Percentiles rank a stretch among this genome's conserved stretches.
Conservation (phyloP, 495 filamentous ascomycete genomes). For the Neurospora sp. region DNA sequence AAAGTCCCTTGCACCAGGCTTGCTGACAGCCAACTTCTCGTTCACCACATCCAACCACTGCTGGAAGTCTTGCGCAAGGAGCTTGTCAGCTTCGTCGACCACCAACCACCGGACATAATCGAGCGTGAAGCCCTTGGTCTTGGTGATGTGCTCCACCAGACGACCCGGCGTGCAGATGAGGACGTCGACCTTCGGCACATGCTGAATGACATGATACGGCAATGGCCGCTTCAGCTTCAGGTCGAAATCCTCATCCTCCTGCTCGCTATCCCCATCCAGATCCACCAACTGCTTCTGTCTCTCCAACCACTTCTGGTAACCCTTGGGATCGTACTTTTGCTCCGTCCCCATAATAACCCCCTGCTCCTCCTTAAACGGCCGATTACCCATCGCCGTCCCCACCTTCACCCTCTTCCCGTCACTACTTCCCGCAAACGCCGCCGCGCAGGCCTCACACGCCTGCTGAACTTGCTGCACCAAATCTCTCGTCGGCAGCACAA, state of each 20-base stretch:
- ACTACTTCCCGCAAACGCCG: conserved; percentile 28
- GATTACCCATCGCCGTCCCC: conserved; percentile 72
- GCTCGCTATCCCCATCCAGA: conserved; percentile 14
- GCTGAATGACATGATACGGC: conserved; percentile 51
- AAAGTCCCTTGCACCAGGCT: conserved; percentile 31
- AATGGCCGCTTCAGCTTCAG: conserved; percentile 22
- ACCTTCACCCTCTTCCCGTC: conserved; percentile 58
- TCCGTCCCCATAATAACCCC: conserved; percentile 49
- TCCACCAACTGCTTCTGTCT: conserved; percentile 8
- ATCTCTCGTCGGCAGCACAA: conserved; percentile 85
- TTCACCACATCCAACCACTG: conserved; percentile 77
- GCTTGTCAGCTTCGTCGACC: conserved; percentile 88
- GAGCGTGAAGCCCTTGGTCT: conserved; percentile 70
- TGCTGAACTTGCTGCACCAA: conserved; percentile 74
- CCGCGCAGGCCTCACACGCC: conserved; percentile 56
- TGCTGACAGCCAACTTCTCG: conserved; percentile 41
- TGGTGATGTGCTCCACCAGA: conserved; percentile 79
- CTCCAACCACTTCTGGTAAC: conserved; percentile 18
- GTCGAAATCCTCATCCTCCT: conserved; percentile 3
- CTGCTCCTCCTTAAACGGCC: conserved; percentile 68
- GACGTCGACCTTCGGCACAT: conserved; percentile 68
- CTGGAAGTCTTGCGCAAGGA: conserved; percentile 86
- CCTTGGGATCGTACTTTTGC: conserved; percentile 35
- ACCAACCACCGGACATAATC: conserved; percentile 73
- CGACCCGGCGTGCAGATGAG: conserved; percentile 89